phyloP scores from a whole-genome alignment of 2,329 filamentous ascomycete genomes.

The Aureobasidium pullulans region DNA sequence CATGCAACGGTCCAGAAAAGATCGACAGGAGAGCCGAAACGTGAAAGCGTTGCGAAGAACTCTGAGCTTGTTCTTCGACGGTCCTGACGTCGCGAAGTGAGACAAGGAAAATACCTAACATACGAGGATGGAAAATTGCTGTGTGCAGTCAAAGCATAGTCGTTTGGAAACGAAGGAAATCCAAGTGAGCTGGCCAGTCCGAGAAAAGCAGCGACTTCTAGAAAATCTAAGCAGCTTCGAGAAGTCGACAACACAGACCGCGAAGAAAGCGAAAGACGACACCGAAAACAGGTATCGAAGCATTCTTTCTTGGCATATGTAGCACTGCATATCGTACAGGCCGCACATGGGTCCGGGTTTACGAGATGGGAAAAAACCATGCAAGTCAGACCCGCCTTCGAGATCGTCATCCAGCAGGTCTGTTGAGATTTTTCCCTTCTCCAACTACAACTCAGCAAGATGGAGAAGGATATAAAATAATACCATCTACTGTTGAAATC shows the following conservation, averaged over 20 bases:
- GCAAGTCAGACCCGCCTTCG: neutral
- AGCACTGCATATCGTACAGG: neutral
- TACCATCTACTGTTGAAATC: neutral
- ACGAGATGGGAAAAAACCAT: neutral
- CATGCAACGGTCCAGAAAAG: too few relatives aligned
- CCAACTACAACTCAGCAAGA: neutral
- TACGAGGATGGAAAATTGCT: too few relatives aligned
- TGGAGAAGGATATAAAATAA: neutral
- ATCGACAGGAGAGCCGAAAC: too few relatives aligned
- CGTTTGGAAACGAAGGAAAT: too few relatives aligned
- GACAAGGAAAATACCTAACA: too few relatives aligned
- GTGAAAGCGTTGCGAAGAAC: too few relatives aligned
- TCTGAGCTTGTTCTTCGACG: too few relatives aligned
- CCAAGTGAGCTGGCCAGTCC: too few relatives aligned
- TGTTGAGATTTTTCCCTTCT: neutral
- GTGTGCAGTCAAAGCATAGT: too few relatives aligned
- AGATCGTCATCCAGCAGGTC: slow-evolving; percentile 3
- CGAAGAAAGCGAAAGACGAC: neutral
- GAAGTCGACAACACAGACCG: neutral
- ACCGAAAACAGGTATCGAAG: neutral
- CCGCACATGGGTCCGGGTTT: neutral
- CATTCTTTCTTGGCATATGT: slow-evolving; percentile 1
- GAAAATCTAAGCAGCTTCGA: neutral
- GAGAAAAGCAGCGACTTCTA: too few relatives aligned
- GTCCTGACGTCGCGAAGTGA: too few relatives aligned